Base-by-base conservation (phyloP, 805 yeast genomes). In the Teunomyces pallodes region DNA sequence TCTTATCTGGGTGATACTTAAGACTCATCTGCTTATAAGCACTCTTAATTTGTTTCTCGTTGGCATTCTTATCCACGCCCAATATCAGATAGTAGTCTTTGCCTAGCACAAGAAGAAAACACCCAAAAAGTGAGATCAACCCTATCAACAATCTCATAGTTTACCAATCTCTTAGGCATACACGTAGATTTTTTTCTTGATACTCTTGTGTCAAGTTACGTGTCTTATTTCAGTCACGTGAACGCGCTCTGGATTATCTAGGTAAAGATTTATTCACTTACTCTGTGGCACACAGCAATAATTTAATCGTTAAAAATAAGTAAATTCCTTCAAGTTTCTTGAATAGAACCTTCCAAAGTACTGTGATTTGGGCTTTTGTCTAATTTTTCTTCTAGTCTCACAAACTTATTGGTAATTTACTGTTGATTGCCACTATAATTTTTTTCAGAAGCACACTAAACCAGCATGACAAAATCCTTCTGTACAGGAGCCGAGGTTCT, bases 1-100 rank as follows among this genome's bases (percentile, higher is more conserved):
- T 94, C 70, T 92, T 92, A 67, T 92, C 99, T 2, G 99, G 99
- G 62, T 92, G 99, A 67, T 80, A 90, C 61, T 87, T 87, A 64
- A 89, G 86, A 55, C 91, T 84, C 54, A 92, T 69, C 47, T 81
- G 79, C 55, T 96, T 74, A 64, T 91, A 91, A 0, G 97, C 96
- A 45, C 83, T 79, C 62, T 88, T 90, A 68, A 91, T 88, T 47
- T 90, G 90, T 55, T 79, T 83, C 20, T 89, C 96, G 45, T 77
- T 76, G 0, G 97, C 96, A 55, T 76, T 72, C 51, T 75, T 79
- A 9, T 75, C 59, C 4, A 94, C 77, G 0, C 95, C 97, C 9
- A 92, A 74, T 5, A 90, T 76, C 59, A 70, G 50, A 49, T 83
- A 82, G 56, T 74, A 82, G 54, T 83, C 85, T 46, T 69, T 67